These are phyloP conservation scores for Monsonia emarginata DNA, from an alignment of 441 rosid species.

Conservation along the genomic window DNA sequence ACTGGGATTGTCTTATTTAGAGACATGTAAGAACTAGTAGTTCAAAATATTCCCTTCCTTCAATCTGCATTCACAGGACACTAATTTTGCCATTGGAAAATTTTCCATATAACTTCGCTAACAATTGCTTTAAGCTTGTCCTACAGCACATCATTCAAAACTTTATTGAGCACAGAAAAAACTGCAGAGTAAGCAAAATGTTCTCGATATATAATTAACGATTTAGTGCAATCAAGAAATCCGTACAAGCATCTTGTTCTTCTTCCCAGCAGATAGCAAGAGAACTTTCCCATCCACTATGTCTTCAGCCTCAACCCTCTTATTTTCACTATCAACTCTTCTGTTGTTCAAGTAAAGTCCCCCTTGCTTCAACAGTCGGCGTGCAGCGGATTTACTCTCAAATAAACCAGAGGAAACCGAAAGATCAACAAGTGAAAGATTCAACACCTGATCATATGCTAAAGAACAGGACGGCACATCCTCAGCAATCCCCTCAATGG, in stretches of 20 bases:
- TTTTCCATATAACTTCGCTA: neutral
- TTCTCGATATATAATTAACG: neutral
- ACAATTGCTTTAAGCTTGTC: neutral
- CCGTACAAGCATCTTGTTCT: slow-evolving; percentile 79
- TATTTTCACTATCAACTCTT: slow-evolving; percentile 66
- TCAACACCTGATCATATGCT: slow-evolving; percentile 44
- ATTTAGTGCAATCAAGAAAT: slow-evolving; percentile 36
- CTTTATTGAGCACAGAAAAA: neutral
- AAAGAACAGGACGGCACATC: slow-evolving; percentile 77
- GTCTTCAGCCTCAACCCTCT: slow-evolving; percentile 60
- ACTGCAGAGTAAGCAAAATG: neutral
- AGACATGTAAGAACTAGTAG: neutral
- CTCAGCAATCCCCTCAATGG: slow-evolving; percentile 74
- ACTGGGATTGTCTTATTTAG: neutral
- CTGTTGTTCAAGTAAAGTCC: slow-evolving; percentile 81
- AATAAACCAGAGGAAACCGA: slow-evolving; percentile 64
- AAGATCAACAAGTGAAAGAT: slow-evolving; percentile 54
- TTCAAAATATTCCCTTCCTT: neutral
- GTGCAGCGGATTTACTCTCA: slow-evolving; percentile 76
- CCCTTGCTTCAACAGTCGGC: slow-evolving; percentile 82
- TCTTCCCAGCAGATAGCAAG: slow-evolving; percentile 82
- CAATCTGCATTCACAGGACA: neutral
- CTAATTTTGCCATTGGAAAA: neutral
- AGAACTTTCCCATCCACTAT: slow-evolving; percentile 80
- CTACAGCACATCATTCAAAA: neutral